Evolutionary conservation across 164 flowering plant genomes (phyloP).

Genomic region (Annona cherimola): DNA sequence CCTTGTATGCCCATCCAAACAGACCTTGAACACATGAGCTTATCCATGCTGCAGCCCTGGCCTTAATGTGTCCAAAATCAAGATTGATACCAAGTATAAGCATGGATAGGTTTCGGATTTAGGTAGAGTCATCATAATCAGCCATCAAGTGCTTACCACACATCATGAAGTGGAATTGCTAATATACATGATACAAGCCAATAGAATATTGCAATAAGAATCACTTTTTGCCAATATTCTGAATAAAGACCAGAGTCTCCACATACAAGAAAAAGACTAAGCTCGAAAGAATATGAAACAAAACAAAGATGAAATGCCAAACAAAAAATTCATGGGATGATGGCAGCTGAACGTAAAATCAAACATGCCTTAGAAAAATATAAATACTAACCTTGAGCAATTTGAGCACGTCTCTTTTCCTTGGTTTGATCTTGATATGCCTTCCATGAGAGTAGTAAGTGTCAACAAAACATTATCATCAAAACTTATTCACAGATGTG

Average conservation of each 20-base stretch:
- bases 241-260: background rate
- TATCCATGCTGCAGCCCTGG: too few species aligned
- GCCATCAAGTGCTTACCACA: too few species aligned
- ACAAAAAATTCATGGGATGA: background rate
- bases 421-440: constrained; percentile 95
- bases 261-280: background rate
- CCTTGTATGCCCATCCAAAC: too few species aligned
- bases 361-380: background rate
- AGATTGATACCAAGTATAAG: too few species aligned
- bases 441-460: constrained; percentile 28
- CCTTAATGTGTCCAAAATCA: too few species aligned
- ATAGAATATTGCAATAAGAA: background rate
- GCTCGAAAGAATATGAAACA: background rate
- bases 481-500: background rate
- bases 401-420: constrained; percentile 93
- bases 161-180: too few species aligned
- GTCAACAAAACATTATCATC: background rate
- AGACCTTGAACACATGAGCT: too few species aligned
- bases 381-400: constrained; percentile 81
- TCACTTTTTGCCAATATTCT: background rate
- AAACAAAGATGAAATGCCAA: background rate
- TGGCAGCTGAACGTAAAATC: background rate
- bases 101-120: too few species aligned
- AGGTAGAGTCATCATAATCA: too few species aligned
- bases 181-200: too few species aligned